Evolutionary conservation across 371 early-diverging fungal genomes (phyloP), one percentile per base, ranked within the genome.

Genomic region (Aphelidium insulamus): DNA sequence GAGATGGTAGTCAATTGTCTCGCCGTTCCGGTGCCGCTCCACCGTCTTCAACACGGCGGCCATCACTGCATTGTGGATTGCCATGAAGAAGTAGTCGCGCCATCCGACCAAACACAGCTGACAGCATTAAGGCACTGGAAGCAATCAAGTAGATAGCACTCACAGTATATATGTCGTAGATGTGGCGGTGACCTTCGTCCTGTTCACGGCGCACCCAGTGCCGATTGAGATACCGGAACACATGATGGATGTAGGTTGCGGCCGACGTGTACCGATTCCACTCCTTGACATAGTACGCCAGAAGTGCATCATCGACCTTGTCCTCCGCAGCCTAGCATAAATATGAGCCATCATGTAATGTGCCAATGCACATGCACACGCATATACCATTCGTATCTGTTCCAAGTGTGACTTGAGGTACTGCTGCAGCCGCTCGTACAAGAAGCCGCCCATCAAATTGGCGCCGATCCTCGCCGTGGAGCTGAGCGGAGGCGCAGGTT

Each of bases 121-220:
- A 12, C 32, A 31, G 1, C 15, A 17, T 11, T 12, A 5, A 15
- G 34, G n/a, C n/a, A n/a, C n/a, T n/a, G n/a, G n/a, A n/a, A n/a
- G n/a, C n/a, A n/a, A n/a, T n/a, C n/a, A n/a, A n/a, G n/a, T n/a
- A n/a, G n/a, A n/a, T n/a, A n/a, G 39, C 32, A 55, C 71, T 47
- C 59, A 88, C 77, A 33, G 82, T 90, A 52, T 84, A 81, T 14
- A 95, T 75, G 44, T 90, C 90, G 48, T 79, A 77, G n/a, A 88
- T 74, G 24, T 61, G 66, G 50, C 70, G 74, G 50, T 69, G 66
- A 27, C 86, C 85, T 38, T 92, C 94, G 30, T 88, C 87, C 28
- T 80, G 72, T 54, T 87, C 83, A 39, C 92, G 66, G 50, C 80
- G 85, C 25, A 91, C 81, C 94, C 97, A 92, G 47, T 87, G 84